Evolutionary conservation across 192 early-diverging fungal species (phyloP).

Genomic region (Lobosporangium transversale): DNA sequence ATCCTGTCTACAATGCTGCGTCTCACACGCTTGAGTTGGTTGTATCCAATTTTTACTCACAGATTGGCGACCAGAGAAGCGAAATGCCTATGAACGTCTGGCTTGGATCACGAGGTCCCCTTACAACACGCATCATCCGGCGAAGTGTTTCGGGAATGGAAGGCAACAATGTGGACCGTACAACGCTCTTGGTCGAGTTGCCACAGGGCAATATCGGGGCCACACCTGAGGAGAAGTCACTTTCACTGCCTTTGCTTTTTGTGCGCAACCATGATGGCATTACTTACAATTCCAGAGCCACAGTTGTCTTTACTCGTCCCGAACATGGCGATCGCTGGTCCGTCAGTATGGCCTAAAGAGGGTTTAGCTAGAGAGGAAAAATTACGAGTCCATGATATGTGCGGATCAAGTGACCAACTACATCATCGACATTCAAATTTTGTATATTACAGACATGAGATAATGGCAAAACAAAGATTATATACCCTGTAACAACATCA

Average conservation of each 20-base stretch:
- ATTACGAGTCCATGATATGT: no score
- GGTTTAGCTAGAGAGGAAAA: no score
- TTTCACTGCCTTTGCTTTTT: constrained; percentile 37
- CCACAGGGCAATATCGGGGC: constrained; percentile 29
- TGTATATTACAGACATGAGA: no score
- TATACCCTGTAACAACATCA: not conserved
- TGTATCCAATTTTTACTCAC: constrained; percentile 52
- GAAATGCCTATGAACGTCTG: constrained; percentile 55
- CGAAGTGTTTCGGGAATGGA: constrained; percentile 1
- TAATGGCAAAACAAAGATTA: no score
- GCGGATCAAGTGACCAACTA: no score
- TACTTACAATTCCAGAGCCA: constrained; percentile 48
- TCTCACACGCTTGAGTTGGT: constrained; percentile 56
- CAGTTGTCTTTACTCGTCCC: constrained; percentile 32
- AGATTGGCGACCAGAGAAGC: constrained; percentile 20
- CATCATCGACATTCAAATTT: no score
- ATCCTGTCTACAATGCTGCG: constrained; percentile 52
- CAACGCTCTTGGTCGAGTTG: constrained; percentile 37
- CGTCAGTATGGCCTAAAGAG: constrained; percentile 27
- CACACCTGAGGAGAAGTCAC: constrained; percentile 11
- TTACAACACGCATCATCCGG: constrained; percentile 46
- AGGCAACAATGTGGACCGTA: constrained; percentile 15
- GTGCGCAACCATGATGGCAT: constrained; percentile 40
- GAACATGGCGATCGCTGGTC: constrained; percentile 41
- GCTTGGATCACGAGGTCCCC: constrained; percentile 60